Conservation (phyloP, 1,284 basidiomycete genomes). For the Marasmius fiardii region DNA sequence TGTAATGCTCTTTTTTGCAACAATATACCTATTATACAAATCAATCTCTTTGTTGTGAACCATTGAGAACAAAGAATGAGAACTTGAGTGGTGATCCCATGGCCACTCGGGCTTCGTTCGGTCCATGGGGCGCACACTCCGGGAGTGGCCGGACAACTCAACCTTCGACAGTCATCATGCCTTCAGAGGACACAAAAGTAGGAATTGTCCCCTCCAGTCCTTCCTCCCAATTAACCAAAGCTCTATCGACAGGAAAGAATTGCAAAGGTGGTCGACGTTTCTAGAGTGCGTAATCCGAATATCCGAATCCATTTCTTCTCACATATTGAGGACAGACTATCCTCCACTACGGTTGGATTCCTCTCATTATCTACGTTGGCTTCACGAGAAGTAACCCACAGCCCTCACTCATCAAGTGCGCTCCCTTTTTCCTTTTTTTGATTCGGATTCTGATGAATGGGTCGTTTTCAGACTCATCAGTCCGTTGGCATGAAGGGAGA, state of each 20-base stretch:
- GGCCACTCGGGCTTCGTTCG: too few relatives aligned
- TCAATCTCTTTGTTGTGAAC: too few relatives aligned
- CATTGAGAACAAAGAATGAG: too few relatives aligned
- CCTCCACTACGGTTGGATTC: constrained; percentile 91
- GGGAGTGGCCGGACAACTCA: too few relatives aligned
- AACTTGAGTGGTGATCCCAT: too few relatives aligned
- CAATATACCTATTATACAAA: too few relatives aligned
- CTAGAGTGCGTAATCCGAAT: constrained; percentile 56
- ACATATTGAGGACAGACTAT: constrained; percentile 55
- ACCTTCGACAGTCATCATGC: constrained; percentile 45
- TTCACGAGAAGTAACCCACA: constrained; percentile 87
- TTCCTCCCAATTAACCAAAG: constrained; percentile 3
- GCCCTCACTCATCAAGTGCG: constrained; percentile 91
- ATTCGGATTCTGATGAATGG: constrained; percentile 11
- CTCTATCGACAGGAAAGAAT: constrained; percentile 63
- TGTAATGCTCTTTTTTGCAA: too few relatives aligned
- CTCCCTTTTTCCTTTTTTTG: constrained; percentile 18
- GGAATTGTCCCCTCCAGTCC: constrained; percentile 15
- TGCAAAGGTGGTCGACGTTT: constrained; percentile 72
- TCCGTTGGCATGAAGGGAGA: constrained; percentile 82
- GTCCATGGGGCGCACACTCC: too few relatives aligned
- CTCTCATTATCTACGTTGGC: constrained; percentile 90
- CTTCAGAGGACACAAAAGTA: constrained; percentile 84
- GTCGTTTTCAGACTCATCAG: constrained; percentile 72
- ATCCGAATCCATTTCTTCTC: constrained; percentile 7